Percentiles rank a stretch among this genome's conserved stretches.
Evolutionary conservation across 305 asterid species (phyloP).

Genomic region (Fraxinus greggii): DNA sequence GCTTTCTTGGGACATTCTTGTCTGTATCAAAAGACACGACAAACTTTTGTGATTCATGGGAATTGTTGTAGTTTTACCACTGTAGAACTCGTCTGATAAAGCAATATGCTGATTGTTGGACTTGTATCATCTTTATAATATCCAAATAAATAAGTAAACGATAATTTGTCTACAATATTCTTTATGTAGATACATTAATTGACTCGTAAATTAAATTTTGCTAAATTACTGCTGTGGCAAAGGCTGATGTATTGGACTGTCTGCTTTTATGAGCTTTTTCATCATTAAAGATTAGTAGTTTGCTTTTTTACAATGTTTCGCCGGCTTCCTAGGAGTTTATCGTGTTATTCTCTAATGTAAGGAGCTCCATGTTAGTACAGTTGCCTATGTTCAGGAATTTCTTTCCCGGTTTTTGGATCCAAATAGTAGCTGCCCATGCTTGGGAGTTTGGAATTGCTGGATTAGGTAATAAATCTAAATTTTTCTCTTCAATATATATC

Average conservation of each 20-base stretch:
- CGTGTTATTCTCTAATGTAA: neutral
- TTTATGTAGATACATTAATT: slow-evolving; percentile 12
- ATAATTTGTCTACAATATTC: slow-evolving; percentile 9
- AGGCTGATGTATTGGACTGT: neutral
- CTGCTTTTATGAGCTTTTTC: slow-evolving; percentile 8
- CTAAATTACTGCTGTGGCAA: slow-evolving; percentile 13
- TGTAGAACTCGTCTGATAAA: neutral
- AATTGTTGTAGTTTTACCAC: slow-evolving; percentile 12
- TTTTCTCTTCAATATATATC: neutral
- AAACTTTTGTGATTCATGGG: neutral
- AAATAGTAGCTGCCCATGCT: neutral
- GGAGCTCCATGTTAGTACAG: neutral
- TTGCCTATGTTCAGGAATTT: neutral
- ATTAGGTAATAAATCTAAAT: neutral
- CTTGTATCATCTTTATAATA: neutral
- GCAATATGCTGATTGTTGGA: neutral
- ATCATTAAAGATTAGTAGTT: neutral
- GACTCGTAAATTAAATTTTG: slow-evolving; percentile 9
- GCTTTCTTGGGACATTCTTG: slow-evolving; percentile 19
- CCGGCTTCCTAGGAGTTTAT: neutral
- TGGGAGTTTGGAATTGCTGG: neutral
- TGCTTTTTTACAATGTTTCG: neutral
- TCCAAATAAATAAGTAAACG: neutral
- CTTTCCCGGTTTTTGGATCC: neutral
- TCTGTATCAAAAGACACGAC: neutral